A percentile compares a stretch with the other conserved stretches of the same genome.
Evolutionary conservation across 169 alveolate species (phyloP).

Genomic region (Blepharisma undulans): DNA sequence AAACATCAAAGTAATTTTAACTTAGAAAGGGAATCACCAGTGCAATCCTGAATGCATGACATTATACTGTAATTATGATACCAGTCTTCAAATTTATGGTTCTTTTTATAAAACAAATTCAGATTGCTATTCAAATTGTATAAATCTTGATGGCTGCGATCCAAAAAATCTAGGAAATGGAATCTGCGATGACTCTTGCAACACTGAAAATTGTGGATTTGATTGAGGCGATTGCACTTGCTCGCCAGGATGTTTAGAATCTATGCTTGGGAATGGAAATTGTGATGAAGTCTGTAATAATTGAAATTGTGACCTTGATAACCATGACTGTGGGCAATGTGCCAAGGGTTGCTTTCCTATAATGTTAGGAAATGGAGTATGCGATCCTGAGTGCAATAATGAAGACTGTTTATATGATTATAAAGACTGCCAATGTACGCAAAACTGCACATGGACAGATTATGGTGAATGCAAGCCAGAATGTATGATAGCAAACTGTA

Average conservation of each 20-base stretch:
- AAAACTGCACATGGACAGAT: not conserved
- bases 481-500: not conserved
- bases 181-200: not conserved
- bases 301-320: not conserved
- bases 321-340: not conserved
- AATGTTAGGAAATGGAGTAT: too few species aligned
- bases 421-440: not conserved
- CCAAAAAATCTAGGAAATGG: too few species aligned
- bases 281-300: not conserved
- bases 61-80: too few species aligned
- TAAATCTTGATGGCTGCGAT: too few species aligned
- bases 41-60: too few species aligned
- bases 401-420: not conserved
- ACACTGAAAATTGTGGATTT: not conserved
- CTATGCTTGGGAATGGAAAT: not conserved
- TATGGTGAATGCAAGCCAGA: not conserved
- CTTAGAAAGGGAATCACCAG: too few species aligned
- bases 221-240: not conserved
- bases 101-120: too few species aligned
- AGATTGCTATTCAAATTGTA: too few species aligned
- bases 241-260: conserved; percentile 27
- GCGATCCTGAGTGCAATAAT: not conserved
- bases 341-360: too few species aligned
- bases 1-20: too few species aligned
- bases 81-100: too few species aligned